Evolutionary conservation across 305 asterid species (phyloP), one percentile per base, ranked within the genome.

Genomic region (Lippia alba): DNA sequence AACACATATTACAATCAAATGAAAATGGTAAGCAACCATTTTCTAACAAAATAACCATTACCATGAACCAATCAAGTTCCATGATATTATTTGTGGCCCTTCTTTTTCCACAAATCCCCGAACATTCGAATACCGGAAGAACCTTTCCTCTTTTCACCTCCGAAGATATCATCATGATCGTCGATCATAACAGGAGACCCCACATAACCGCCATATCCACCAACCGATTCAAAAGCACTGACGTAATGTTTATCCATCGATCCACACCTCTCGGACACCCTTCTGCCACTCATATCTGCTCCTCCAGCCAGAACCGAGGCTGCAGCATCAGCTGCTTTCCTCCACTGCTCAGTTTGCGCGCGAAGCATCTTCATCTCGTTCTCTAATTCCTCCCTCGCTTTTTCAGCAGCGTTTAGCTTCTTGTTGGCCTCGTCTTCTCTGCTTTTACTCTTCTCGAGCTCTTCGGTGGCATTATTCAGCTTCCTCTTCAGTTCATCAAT

Each of bases 241-340:
- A 82, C 82, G 39, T 68, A 80, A n/a, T 88, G 84, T 65, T 91
- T 93, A 71, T 89, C 99, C 97, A 94, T 94, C 8, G 99, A 91
- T 67, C 97, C 97, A 79, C 97, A 92, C 76, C 99, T 78, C 79
- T 90, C 94, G 0, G 97, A 82, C 40, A 94, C 71, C 77, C 88
- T 82, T 72, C 92, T 82, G n/a, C 94, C 91, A 0, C 72, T 81
- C 75, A 72, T 76, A 70, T 93, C 96, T 18, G 76, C 80, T 10
- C 85, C 99, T 15, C 93, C 91, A 0, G 97, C 82, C 33, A 94
- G 79, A 45, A 92, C 88, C 2, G 99, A 78, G 0, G 99, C 99
- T 4, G 98, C 99, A 24, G 98, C 99, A 79, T 92, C 97, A 3
- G 99, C 99, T 16, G 99, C 99, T 72, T 94, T 94, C 61, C 96